Conservation (phyloP, 352 stramenopile genomes). For the Labyrinthula sp. region DNA sequence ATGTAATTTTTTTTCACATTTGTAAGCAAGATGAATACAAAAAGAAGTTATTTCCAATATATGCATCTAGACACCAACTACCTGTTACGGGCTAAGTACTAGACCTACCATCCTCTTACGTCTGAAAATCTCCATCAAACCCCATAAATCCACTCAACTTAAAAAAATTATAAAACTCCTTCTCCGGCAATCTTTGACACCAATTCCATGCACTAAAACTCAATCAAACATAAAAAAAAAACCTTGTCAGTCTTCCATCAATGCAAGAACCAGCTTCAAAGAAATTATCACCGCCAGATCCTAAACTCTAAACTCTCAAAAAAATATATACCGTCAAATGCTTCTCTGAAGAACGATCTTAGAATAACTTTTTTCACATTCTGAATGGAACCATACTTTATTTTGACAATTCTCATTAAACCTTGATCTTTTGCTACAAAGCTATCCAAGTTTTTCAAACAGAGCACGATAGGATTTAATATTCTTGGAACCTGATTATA, state of each 20-base stretch:
- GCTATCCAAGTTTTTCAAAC: conserved; percentile 41
- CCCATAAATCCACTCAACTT: conserved; percentile 80
- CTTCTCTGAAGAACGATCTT: conserved; percentile 79
- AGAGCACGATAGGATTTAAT: conserved; percentile 43
- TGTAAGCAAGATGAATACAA: too few relatives aligned
- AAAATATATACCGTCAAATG: conserved; percentile 85
- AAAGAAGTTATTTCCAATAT: too few relatives aligned
- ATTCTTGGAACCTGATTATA: conserved; percentile 61
- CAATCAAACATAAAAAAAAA: not conserved
- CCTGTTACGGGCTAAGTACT: conserved; percentile 15
- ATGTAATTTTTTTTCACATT: too few relatives aligned
- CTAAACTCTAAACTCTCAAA: too few relatives aligned
- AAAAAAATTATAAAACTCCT: conserved; percentile 81
- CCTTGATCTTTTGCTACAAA: conserved; percentile 33
- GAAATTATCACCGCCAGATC: conserved; percentile 74
- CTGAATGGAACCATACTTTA: conserved; percentile 52
- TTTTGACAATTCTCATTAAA: conserved; percentile 39
- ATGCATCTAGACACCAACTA: not conserved
- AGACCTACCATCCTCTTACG: conserved; percentile 1
- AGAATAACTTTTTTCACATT: conserved; percentile 66
- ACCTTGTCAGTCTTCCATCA: not conserved
- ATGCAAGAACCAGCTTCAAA: conserved; percentile 81
- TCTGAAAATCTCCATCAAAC: conserved; percentile 82
- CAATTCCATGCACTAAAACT: conserved; percentile 69
- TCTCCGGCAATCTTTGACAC: conserved; percentile 74